Percentiles rank a stretch among this genome's conserved stretches.
phyloP scores from a whole-genome alignment of 176 grass and related monocot genomes.

The Elaeis guineensis region DNA sequence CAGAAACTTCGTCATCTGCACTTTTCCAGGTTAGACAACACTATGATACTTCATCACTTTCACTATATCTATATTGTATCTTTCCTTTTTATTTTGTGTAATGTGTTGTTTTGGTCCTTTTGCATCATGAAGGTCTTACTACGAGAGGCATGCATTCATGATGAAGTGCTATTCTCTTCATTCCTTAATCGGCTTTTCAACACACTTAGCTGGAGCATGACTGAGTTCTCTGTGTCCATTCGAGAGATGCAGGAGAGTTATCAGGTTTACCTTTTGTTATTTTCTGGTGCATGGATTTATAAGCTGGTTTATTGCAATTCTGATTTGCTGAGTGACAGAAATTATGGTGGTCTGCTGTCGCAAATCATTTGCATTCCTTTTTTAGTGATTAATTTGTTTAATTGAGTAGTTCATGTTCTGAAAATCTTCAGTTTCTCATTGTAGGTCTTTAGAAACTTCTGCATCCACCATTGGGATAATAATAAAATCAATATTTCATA shows the following conservation, averaged over 20 bases:
- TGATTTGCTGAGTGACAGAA: not conserved
- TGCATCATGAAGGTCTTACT: constrained; percentile 45
- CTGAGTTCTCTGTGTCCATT: constrained; percentile 82
- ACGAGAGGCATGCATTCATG: constrained; percentile 54
- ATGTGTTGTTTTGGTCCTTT: constrained; percentile 18
- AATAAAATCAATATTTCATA: no score
- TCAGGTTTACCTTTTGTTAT: constrained; percentile 31
- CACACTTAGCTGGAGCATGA: constrained; percentile 87
- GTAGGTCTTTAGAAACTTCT: no score
- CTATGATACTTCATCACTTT: not conserved
- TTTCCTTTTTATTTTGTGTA: not conserved
- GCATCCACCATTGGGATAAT: no score
- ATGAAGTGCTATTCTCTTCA: constrained; percentile 63
- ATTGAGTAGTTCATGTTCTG: no score
- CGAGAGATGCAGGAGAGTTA: constrained; percentile 91
- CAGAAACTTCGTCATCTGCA: constrained; percentile 51
- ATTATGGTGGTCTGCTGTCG: no score
- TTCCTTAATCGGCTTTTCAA: constrained; percentile 87
- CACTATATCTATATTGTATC: not conserved
- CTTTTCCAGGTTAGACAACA: constrained; percentile 56
- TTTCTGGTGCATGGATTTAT: not conserved
- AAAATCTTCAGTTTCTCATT: no score
- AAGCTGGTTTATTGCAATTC: not conserved
- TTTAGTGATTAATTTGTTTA: no score
- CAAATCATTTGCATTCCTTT: no score